phyloP scores from a whole-genome alignment of 1,284 basidiomycete genomes.

The Anthracocystis setariae region DNA sequence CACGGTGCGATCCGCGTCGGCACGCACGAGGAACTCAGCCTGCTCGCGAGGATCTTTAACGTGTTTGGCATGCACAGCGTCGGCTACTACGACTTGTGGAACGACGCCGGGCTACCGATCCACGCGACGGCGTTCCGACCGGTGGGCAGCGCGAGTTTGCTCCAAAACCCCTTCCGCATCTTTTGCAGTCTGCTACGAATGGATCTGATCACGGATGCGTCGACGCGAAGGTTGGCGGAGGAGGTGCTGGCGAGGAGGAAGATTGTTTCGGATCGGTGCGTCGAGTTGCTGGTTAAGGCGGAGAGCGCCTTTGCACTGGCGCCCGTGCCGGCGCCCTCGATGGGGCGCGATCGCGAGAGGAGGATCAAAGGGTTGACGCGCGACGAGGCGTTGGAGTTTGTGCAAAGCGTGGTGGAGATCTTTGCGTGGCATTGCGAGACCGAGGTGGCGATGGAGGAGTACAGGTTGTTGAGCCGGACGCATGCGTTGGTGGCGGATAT shows the following conservation, averaged over 20 bases:
- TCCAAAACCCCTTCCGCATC: slow-evolving; percentile 69
- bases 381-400: slow-evolving; percentile 53
- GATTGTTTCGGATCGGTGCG: slow-evolving; percentile 67
- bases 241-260: slow-evolving; percentile 62
- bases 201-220: slow-evolving; percentile 64
- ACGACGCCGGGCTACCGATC: slow-evolving; percentile 68
- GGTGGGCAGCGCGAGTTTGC: slow-evolving; percentile 56
- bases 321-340: slow-evolving; percentile 24
- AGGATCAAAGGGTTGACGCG: slow-evolving; percentile 1
- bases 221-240: slow-evolving; percentile 60
- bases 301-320: slow-evolving; percentile 63
- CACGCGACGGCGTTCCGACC: slow-evolving; percentile 70
- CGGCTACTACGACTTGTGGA: slow-evolving; percentile 70
- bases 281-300: slow-evolving; percentile 63
- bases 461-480: slow-evolving; percentile 63
- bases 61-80: slow-evolving; percentile 69
- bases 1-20: slow-evolving; percentile 70
- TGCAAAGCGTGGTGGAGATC: slow-evolving; percentile 68
- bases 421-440: slow-evolving; percentile 69
- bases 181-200: slow-evolving; percentile 69
- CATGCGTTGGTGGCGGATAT: slow-evolving; percentile 70
- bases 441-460: slow-evolving; percentile 63
- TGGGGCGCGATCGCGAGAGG: slow-evolving; percentile 44
- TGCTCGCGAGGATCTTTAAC: slow-evolving; percentile 68
- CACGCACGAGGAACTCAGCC: slow-evolving; percentile 66